Conservation (phyloP, 176 grass and related monocot species). For the Calamus simplicifolius region DNA sequence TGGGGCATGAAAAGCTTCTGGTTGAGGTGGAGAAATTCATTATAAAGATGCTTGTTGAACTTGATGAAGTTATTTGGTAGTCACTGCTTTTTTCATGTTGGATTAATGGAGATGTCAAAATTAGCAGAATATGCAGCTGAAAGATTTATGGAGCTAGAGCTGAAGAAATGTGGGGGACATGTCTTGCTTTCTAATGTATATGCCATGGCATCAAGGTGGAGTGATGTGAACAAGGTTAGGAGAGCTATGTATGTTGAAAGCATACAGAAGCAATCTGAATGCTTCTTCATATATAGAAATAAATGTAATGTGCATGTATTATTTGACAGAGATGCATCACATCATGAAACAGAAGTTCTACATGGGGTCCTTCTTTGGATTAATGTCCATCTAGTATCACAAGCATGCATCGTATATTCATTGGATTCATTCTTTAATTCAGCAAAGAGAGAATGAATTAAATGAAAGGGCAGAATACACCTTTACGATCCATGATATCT, state of each 20-base stretch:
- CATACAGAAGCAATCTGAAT: slow-evolving; percentile 61
- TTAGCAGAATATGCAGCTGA: slow-evolving; percentile 58
- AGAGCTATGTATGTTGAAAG: slow-evolving; percentile 30
- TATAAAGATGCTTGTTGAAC: slow-evolving; percentile 52
- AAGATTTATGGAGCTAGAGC: slow-evolving; percentile 59
- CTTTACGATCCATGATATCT: too few species aligned
- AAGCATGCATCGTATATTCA: slow-evolving; percentile 10
- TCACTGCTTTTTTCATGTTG: slow-evolving; percentile 78
- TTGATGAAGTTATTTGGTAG: slow-evolving; percentile 70
- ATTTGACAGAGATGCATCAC: slow-evolving; percentile 53
- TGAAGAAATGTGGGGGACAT: slow-evolving; percentile 37
- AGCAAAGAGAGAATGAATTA: too few species aligned
- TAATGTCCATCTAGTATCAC: slow-evolving; percentile 32
- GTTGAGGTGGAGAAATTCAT: slow-evolving; percentile 55
- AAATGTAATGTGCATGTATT: slow-evolving; percentile 60
- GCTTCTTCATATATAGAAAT: slow-evolving; percentile 91
- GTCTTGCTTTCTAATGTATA: slow-evolving; percentile 94
- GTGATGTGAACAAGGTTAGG: slow-evolving; percentile 56
- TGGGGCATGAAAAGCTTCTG: slow-evolving; percentile 74
- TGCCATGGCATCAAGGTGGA: slow-evolving; percentile 68
- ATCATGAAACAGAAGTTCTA: slow-evolving; percentile 47
- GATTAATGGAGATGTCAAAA: slow-evolving; percentile 36
- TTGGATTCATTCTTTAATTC: too few species aligned
- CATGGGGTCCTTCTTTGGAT: slow-evolving; percentile 48
- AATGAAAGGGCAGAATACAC: too few species aligned